These are phyloP conservation scores for Orbilia quercus DNA, from an alignment of 2,329 filamentous ascomycete species.

Conservation along the genomic window DNA sequence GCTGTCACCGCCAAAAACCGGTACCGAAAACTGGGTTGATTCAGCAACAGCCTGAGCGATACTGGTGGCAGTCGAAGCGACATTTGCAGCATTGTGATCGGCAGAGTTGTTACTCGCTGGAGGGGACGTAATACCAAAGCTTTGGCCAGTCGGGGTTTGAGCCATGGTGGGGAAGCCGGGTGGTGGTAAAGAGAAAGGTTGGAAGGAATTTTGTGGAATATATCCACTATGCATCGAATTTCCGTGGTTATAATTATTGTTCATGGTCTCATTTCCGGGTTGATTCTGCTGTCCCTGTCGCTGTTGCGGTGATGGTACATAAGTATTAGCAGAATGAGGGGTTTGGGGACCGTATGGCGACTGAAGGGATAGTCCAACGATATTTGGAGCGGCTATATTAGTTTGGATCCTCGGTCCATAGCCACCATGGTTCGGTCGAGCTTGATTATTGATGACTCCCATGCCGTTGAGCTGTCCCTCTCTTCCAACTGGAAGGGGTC, in stretches of 20 bases:
- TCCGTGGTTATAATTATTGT: slow-evolving; percentile 45
- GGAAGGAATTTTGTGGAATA: slow-evolving; percentile 62
- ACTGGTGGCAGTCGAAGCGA: slow-evolving; percentile 64
- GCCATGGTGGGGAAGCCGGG: slow-evolving; percentile 60
- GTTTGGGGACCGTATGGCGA: slow-evolving; percentile 59
- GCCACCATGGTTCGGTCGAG: slow-evolving; percentile 30
- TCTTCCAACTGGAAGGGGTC: slow-evolving; percentile 21
- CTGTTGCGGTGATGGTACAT: slow-evolving; percentile 55
- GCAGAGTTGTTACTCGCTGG: slow-evolving; percentile 62
- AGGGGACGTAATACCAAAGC: slow-evolving; percentile 62
- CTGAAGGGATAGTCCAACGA: slow-evolving; percentile 58
- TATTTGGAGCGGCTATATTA: slow-evolving; percentile 58
- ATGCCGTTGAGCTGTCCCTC: slow-evolving; percentile 47
- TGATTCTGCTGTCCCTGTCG: slow-evolving; percentile 47
- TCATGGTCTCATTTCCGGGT: slow-evolving; percentile 50
- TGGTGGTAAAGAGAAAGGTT: slow-evolving; percentile 59
- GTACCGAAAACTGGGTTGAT: slow-evolving; percentile 71
- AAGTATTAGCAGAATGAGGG: slow-evolving; percentile 57
- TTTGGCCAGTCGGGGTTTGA: slow-evolving; percentile 58
- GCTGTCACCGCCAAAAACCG: slow-evolving; percentile 85
- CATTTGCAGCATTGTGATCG: slow-evolving; percentile 58
- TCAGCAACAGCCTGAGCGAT: slow-evolving; percentile 63
- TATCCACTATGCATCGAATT: slow-evolving; percentile 60
- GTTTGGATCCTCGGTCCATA: slow-evolving; percentile 58
- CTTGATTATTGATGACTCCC: slow-evolving; percentile 35